phyloP scores from a whole-genome alignment of 2,329 filamentous ascomycete species.

The Claviceps purpurea region DNA sequence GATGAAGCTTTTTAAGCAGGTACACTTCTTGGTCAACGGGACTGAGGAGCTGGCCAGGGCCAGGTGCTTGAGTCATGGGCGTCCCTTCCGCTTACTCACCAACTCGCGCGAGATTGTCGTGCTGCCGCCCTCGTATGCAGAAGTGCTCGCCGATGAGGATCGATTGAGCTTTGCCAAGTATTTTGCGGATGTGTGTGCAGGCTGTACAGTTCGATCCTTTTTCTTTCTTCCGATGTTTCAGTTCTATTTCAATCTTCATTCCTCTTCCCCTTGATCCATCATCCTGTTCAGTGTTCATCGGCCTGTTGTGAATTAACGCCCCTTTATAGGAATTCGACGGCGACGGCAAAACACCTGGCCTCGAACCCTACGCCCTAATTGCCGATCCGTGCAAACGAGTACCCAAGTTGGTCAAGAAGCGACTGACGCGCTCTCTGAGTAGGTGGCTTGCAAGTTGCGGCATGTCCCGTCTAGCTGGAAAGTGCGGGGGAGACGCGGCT shows the following conservation, averaged over 20 bases:
- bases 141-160: slow-evolving; percentile 3
- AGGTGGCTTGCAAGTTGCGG: not conserved
- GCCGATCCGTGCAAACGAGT: slow-evolving; percentile 6
- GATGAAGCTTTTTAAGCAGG: slow-evolving; percentile 4
- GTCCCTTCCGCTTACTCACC: slow-evolving; percentile 6
- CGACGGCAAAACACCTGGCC: slow-evolving; percentile 6
- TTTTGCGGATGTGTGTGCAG: slow-evolving; percentile 5
- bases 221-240: not conserved
- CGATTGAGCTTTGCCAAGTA: slow-evolving; percentile 6
- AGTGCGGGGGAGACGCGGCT: no score
- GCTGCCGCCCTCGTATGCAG: slow-evolving; percentile 6
- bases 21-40: slow-evolving; percentile 4
- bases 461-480: no score
- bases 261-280: not conserved
- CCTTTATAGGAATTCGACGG: slow-evolving; percentile 6
- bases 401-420: slow-evolving; percentile 5
- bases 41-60: slow-evolving; percentile 5
- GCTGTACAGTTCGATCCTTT: not conserved
- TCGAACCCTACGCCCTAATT: slow-evolving; percentile 6
- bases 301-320: not conserved
- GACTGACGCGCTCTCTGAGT: slow-evolving; percentile 6
- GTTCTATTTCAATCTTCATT: not conserved
- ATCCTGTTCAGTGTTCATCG: not conserved
- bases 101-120: slow-evolving; percentile 7
- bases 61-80: not conserved